Conservation (phyloP, 2,329 filamentous ascomycete species). For the Claviceps fusiformis region DNA sequence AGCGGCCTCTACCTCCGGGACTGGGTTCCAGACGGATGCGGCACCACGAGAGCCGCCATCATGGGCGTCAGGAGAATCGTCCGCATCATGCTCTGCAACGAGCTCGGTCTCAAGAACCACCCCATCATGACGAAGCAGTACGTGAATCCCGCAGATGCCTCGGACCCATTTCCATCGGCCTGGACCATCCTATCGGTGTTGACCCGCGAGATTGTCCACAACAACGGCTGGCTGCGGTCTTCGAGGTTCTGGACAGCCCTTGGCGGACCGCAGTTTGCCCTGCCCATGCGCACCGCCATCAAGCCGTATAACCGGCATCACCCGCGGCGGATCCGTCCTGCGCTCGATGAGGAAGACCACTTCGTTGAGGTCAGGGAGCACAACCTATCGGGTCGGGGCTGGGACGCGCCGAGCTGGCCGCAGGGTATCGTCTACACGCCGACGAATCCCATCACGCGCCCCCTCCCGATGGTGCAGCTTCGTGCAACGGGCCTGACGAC, state of each 20-base stretch:
- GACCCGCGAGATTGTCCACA: background rate
- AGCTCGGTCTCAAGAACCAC: constrained; percentile 7
- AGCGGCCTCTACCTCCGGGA: constrained; percentile 5
- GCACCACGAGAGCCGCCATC: background rate
- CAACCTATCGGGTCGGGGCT: background rate
- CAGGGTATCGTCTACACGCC: background rate
- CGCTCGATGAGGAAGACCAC: background rate
- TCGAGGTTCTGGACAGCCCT: constrained; percentile 5
- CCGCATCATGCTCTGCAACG: constrained; percentile 8
- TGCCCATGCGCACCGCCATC: constrained; percentile 8
- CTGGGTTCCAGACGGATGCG: constrained; percentile 7
- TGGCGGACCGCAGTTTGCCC: constrained; percentile 7
- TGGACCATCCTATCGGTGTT: background rate
- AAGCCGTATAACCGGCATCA: constrained; percentile 1
- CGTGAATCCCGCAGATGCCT: background rate
- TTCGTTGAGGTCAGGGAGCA: background rate
- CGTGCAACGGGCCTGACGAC: background rate
- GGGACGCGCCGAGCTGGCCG: background rate
- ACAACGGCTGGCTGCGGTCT: background rate
- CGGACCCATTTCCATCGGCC: background rate
- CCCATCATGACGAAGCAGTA: constrained; percentile 4
- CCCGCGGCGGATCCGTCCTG: background rate
- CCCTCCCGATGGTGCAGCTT: constrained; percentile 1
- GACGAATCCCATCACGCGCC: constrained; percentile 1
- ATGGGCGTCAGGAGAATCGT: constrained; percentile 5